Evolutionary conservation across 768 basidiomycete species (phyloP).

Genomic region (Russula foetens): DNA sequence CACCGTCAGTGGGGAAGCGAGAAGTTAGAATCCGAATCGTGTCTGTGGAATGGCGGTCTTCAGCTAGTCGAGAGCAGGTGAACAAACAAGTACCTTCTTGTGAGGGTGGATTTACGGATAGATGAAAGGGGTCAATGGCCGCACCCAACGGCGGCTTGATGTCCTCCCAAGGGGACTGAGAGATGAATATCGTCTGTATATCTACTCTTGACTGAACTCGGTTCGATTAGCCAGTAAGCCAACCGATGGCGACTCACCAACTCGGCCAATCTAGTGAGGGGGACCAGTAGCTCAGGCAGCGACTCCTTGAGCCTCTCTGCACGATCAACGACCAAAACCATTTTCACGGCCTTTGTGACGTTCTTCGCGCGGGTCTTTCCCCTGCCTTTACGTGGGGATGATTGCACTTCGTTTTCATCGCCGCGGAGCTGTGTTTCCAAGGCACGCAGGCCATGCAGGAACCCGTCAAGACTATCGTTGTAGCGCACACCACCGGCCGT

Average conservation of each 20-base stretch:
- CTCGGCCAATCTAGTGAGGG: slow-evolving; percentile 63
- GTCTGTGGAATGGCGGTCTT: slow-evolving; percentile 22
- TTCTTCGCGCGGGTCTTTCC: slow-evolving; percentile 26
- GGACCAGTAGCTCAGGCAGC: slow-evolving; percentile 59
- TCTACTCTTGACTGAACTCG: slow-evolving; percentile 45
- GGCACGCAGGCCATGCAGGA: slow-evolving; percentile 56
- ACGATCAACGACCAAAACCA: slow-evolving; percentile 59
- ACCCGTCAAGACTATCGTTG: slow-evolving; percentile 61
- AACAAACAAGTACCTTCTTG: slow-evolving; percentile 46
- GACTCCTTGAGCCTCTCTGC: slow-evolving; percentile 57
- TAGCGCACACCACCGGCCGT: slow-evolving; percentile 36
- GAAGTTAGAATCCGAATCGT: slow-evolving; percentile 32
- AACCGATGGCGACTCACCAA: slow-evolving; percentile 39
- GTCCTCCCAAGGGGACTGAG: slow-evolving; percentile 61
- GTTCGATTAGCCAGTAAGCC: not conserved
- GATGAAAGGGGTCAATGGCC: slow-evolving; percentile 62
- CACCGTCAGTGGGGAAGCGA: slow-evolving; percentile 27
- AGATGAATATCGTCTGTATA: slow-evolving; percentile 54
- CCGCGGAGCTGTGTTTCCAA: slow-evolving; percentile 24
- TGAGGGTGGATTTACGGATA: slow-evolving; percentile 44
- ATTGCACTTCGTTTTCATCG: not conserved
- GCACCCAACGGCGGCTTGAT: slow-evolving; percentile 62
- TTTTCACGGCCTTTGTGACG: slow-evolving; percentile 30
- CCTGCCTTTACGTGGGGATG: slow-evolving; percentile 9
- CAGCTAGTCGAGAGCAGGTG: not conserved